phyloP scores from a whole-genome alignment of 1,139 yeast genomes.

The Yamadazyma buinensis region DNA sequence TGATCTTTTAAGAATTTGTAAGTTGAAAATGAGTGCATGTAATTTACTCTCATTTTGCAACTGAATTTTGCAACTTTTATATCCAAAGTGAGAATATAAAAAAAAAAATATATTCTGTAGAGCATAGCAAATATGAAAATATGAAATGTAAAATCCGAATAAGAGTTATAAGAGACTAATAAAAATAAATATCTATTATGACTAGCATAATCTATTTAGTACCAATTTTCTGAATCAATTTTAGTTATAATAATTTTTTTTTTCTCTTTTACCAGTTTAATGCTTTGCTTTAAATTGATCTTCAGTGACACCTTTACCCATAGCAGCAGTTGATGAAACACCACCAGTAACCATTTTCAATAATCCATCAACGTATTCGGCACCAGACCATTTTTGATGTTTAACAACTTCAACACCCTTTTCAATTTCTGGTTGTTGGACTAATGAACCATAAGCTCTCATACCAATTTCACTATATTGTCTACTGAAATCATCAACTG shows the following conservation, averaged over 20 bases:
- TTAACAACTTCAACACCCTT: slow-evolving; percentile 91
- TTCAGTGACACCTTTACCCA: slow-evolving; percentile 99
- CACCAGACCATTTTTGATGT: slow-evolving; percentile 99
- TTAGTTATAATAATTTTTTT: no score
- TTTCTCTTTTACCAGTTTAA: no score
- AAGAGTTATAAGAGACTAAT: slow-evolving; percentile 27
- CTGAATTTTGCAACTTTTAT: no score
- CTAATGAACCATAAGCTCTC: slow-evolving; percentile 89
- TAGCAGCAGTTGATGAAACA: slow-evolving; percentile 92
- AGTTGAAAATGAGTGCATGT: no score
- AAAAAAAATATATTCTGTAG: no score
- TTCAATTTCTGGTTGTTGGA: slow-evolving; percentile 87
- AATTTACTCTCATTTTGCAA: no score
- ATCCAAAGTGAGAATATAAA: no score
- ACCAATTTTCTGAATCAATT: no score
- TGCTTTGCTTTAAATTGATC: slow-evolving; percentile 70
- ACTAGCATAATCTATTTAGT: background rate
- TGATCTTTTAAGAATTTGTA: no score
- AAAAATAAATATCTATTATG: slow-evolving; percentile 22
- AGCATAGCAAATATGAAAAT: no score
- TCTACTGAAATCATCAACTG: slow-evolving; percentile 80
- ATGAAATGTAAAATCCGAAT: no score
- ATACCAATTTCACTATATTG: slow-evolving; percentile 80
- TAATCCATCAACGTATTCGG: slow-evolving; percentile 90
- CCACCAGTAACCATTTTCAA: slow-evolving; percentile 94